These are phyloP conservation scores for Aspergillus conjunctus DNA, from an alignment of 495 filamentous ascomycete genomes.

Conservation along the genomic window DNA sequence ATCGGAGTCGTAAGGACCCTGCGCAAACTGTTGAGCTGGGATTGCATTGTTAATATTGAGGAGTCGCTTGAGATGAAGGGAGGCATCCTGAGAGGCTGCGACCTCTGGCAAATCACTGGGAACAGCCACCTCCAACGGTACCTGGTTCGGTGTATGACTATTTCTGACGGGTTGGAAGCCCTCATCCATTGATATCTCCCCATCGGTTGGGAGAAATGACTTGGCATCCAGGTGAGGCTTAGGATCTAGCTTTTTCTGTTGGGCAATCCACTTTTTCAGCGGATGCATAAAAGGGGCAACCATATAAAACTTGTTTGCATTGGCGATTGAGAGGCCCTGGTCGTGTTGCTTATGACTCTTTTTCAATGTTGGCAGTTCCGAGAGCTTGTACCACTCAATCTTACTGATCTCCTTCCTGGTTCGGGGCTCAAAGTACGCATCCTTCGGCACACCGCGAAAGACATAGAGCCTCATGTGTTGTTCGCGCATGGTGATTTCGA, in stretches of 20 bases:
- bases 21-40: constrained; percentile 18
- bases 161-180: constrained; percentile 21
- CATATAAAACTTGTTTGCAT: constrained; percentile 94
- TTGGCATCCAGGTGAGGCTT: constrained; percentile 31
- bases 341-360: constrained; percentile 60
- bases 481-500: constrained; percentile 85
- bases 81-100: constrained; percentile 50
- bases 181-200: constrained; percentile 44
- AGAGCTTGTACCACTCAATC: constrained; percentile 88
- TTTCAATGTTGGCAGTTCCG: constrained; percentile 80
- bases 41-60: constrained; percentile 58
- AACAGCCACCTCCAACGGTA: constrained; percentile 26
- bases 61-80: constrained; percentile 62
- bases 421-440: constrained; percentile 82
- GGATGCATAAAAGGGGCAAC: constrained; percentile 87
- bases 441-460: constrained; percentile 80
- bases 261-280: constrained; percentile 86
- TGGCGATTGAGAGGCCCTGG: constrained; percentile 54
- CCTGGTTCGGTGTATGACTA: constrained; percentile 22
- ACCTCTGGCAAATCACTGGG: constrained; percentile 49
- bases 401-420: constrained; percentile 97
- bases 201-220: constrained; percentile 30
- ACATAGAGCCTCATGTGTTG: constrained; percentile 92
- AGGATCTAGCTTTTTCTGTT: constrained; percentile 71
- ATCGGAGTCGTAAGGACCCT: constrained; percentile 18